phyloP scores from a whole-genome alignment of 192 early-diverging fungal species.

The Entomortierella parvispora region DNA sequence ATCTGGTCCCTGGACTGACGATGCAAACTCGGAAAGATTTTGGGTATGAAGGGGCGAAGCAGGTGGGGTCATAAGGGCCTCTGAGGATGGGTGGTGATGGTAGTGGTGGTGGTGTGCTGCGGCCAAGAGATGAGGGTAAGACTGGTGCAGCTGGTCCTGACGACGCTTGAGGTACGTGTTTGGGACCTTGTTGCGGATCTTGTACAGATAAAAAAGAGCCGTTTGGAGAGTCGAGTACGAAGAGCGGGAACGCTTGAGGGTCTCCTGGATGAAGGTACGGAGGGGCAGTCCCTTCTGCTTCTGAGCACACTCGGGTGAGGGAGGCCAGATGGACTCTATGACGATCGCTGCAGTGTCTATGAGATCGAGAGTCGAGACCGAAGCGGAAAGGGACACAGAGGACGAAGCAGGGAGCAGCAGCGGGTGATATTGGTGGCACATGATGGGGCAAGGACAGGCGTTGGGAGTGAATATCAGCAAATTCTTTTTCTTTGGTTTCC shows the following conservation, averaged over 20 bases:
- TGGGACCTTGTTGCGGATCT: conserved; percentile 54
- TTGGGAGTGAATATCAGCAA: not conserved
- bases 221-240: conserved; percentile 85
- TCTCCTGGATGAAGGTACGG: conserved; percentile 76
- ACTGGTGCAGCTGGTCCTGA: conserved; percentile 32
- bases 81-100: not conserved
- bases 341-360: conserved; percentile 67
- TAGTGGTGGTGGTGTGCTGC: no score
- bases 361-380: conserved; percentile 15
- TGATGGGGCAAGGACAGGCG: not conserved
- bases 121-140: not conserved
- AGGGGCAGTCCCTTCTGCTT: conserved; percentile 63
- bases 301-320: conserved; percentile 36
- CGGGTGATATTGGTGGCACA: not conserved
- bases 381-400: not conserved
- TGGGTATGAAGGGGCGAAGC: conserved; percentile 39
- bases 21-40: conserved; percentile 10
- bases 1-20: conserved; percentile 20
- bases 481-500: not conserved
- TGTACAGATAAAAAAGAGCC: conserved; percentile 77
- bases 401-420: not conserved
- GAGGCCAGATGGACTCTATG: conserved; percentile 67
- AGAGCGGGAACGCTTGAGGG: conserved; percentile 76
- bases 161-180: conserved; percentile 39
- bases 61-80: conserved; percentile 33